Evolutionary conservation across 2,329 filamentous ascomycete genomes (phyloP).

Genomic region (Torrubiellomyces zombiae): DNA sequence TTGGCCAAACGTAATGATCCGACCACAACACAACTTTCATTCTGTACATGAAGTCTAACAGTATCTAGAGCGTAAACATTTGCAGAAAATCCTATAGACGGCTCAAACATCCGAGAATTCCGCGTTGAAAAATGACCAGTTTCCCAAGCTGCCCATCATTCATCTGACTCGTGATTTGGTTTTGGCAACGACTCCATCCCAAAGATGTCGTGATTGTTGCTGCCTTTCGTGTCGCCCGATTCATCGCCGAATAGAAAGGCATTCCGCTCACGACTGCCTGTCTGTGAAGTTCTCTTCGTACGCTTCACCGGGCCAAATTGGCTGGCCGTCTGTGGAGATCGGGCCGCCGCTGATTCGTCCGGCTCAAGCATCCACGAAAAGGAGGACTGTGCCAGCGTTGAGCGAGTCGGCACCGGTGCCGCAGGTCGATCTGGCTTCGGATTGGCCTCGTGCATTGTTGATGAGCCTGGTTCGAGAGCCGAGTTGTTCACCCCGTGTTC

Average conservation of each 20-base stretch:
- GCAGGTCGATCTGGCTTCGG: too few relatives aligned
- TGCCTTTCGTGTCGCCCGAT: conserved; percentile 17
- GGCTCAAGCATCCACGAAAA: conserved; percentile 67
- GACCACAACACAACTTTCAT: too few relatives aligned
- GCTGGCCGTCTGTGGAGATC: conserved; percentile 7
- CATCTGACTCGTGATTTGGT: conserved; percentile 6
- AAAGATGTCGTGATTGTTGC: conserved; percentile 33
- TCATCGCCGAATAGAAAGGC: conserved; percentile 44
- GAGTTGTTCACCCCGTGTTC: too few relatives aligned
- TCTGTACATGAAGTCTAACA: too few relatives aligned
- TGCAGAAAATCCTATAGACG: neutral
- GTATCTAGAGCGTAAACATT: neutral
- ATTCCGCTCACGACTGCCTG: conserved; percentile 34
- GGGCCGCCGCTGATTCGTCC: conserved; percentile 18
- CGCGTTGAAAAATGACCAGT: conserved; percentile 2
- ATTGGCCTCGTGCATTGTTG: too few relatives aligned
- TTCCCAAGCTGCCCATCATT: too few relatives aligned
- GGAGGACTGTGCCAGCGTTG: conserved; percentile 54
- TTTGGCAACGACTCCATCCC: conserved; percentile 32
- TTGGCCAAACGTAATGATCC: too few relatives aligned
- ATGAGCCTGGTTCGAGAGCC: too few relatives aligned
- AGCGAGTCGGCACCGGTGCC: conserved; percentile 41
- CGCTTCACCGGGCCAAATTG: conserved; percentile 18
- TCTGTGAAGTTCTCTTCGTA: conserved; percentile 24
- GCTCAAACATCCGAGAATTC: conserved; percentile 1